Conservation (phyloP, 176 grass and related monocot species). For the Avena atlantica region DNA sequence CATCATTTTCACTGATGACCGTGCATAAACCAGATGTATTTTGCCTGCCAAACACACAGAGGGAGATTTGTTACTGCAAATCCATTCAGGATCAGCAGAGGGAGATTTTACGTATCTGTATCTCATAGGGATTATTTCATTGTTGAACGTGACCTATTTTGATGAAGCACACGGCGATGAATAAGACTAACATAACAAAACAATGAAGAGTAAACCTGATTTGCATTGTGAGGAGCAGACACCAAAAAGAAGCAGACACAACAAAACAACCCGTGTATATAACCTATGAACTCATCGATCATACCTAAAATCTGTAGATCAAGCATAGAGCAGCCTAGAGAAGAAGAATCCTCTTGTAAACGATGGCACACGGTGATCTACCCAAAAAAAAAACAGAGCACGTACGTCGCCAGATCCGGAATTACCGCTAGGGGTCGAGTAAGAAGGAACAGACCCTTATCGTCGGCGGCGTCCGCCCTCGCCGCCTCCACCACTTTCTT, state of each 20-base stretch:
- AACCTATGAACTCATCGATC: neutral
- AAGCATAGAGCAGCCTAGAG: neutral
- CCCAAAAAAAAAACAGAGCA: no score
- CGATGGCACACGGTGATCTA: no score
- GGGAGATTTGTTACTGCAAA: neutral
- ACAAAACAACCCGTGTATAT: neutral
- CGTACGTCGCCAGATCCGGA: no score
- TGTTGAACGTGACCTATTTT: neutral
- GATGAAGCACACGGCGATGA: neutral
- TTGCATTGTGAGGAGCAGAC: neutral
- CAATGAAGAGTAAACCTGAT: neutral
- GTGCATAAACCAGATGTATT: neutral
- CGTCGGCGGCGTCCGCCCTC: neutral
- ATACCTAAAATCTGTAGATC: neutral
- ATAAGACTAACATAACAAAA: neutral
- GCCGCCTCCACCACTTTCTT: conserved; percentile 15
- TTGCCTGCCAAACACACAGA: neutral
- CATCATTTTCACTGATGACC: neutral
- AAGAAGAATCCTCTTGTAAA: neutral
- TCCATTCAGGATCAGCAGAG: neutral
- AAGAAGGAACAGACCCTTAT: neutral
- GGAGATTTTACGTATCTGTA: neutral
- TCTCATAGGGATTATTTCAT: neutral
- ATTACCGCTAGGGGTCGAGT: no score
- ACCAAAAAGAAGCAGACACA: neutral